Conservation (phyloP, 2,329 filamentous ascomycete genomes). For the Rhinocladiella mackenziei region DNA sequence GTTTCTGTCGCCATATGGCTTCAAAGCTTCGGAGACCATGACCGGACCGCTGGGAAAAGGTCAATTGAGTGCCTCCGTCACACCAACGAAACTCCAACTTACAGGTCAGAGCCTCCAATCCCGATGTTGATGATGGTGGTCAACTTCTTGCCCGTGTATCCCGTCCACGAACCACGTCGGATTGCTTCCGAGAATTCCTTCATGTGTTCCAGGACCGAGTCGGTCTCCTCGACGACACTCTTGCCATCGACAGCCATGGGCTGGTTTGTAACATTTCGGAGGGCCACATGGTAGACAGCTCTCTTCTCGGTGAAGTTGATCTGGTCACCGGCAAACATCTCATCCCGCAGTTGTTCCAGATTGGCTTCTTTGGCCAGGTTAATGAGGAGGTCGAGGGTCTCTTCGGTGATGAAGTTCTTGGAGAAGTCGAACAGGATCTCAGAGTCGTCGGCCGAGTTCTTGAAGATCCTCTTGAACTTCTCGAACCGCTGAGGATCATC, state of each 20-base stretch:
- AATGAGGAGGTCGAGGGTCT: slow-evolving; percentile 80
- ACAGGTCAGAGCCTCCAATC: slow-evolving; percentile 98
- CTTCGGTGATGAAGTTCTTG: slow-evolving; percentile 96
- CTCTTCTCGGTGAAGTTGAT: slow-evolving; percentile 99
- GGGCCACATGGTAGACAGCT: slow-evolving; percentile 90
- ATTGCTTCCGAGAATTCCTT: slow-evolving; percentile 97
- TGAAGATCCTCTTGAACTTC: slow-evolving; percentile 84
- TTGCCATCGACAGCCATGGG: slow-evolving; percentile 79
- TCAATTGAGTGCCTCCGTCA: slow-evolving; percentile 28
- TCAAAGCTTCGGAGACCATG: slow-evolving; percentile 97
- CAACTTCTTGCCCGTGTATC: slow-evolving; percentile 94
- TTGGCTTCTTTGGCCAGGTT: slow-evolving; percentile 89
- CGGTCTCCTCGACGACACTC: slow-evolving; percentile 91
- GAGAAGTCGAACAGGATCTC: slow-evolving; percentile 98
- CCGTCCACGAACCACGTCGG: slow-evolving; percentile 92
- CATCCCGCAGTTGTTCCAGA: slow-evolving; percentile 88
- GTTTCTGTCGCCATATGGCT: slow-evolving; percentile 82
- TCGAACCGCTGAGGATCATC: slow-evolving; percentile 82
- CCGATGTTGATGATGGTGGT: slow-evolving; percentile 96
- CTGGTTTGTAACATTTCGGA: slow-evolving; percentile 84
- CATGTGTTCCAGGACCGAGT: slow-evolving; percentile 91
- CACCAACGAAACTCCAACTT: slow-evolving; percentile 42
- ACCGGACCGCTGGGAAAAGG: slow-evolving; percentile 69
- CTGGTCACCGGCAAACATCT: slow-evolving; percentile 95
- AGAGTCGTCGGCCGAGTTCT: slow-evolving; percentile 69